Conservation (phyloP, 1,139 yeast species). For the Nakaseomyces kungkrabaensis region DNA sequence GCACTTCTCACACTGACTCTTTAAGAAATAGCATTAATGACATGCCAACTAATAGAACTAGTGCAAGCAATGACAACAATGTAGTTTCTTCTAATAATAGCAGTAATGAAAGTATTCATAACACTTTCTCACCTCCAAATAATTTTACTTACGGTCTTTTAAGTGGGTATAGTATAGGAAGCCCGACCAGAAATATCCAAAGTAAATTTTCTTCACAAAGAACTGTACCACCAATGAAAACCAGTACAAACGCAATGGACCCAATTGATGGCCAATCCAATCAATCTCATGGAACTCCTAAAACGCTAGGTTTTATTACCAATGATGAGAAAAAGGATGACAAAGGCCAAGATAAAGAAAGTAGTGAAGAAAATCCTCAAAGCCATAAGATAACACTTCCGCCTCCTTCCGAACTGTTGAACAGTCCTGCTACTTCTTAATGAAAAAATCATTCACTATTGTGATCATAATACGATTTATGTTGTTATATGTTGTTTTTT, state of each 20-base stretch:
- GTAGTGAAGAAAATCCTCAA: neutral
- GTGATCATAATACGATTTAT: too few species aligned
- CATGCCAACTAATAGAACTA: neutral
- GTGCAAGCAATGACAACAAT: neutral
- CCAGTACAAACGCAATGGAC: neutral
- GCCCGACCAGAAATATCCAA: neutral
- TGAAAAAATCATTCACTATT: too few species aligned
- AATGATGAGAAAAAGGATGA: neutral
- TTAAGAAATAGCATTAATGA: neutral
- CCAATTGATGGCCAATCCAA: neutral
- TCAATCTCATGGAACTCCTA: neutral
- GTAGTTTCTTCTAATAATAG: slow-evolving; percentile 1
- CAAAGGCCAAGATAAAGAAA: neutral
- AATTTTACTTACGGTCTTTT: slow-evolving; percentile 1
- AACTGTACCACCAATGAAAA: slow-evolving; percentile 1
- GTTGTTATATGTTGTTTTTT: too few species aligned
- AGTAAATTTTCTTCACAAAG: slow-evolving; percentile 1
- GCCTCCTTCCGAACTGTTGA: slow-evolving; percentile 1
- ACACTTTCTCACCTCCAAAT: neutral
- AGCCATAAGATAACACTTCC: neutral
- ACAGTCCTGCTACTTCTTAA: neutral
- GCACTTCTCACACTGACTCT: neutral
- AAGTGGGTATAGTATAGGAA: slow-evolving; percentile 1
- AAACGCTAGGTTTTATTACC: neutral
- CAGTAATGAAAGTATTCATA: neutral